Base-by-base conservation (phyloP, 2,329 filamentous ascomycete species). In the Aspergillus awamori region DNA sequence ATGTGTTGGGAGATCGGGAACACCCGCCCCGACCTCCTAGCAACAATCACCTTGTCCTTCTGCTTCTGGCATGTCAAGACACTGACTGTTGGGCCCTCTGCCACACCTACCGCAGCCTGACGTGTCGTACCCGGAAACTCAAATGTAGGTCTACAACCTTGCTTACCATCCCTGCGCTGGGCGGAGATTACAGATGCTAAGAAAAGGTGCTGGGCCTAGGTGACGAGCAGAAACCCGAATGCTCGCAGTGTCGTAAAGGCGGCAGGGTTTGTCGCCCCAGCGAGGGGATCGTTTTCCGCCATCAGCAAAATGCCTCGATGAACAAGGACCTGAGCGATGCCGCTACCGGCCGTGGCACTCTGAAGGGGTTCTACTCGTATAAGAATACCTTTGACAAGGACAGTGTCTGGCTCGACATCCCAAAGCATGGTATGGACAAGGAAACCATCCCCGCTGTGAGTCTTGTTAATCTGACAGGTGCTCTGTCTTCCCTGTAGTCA, bases 231-330 rank as follows among this genome's bases (percentile, higher is more conserved):
- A 86, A 84, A 65, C 86, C 86, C 10, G 73, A 82, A 39, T 89
- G 86, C 69, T 81, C 83, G 36, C 85, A 87, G 72, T 89, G 86
- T 73, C 78, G 78, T 69, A 86, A 87, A 72, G 86, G 84, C 5
- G 82, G 81, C 52, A 80, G 86, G 67, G 81, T 86, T 73, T 89
- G 86, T 73, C 77, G 84, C 49, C 84, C 84, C 24, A 86, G 84
- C 69, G 85, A 86, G 63, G 86, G 85, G 55, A 83, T 89, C 67
- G 84, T 88, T 48, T 89, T 89, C 69, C 84, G 87, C 58, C 87
- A 89, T 73, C 86, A 89, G 69, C 87, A 89, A 74, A 89, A 89
- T 81, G 86, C 86, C 30, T 88, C 86, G 20, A 87, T 89, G 86
- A 89, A 88, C 61, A 82, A 83, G 53, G 70, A 73, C 39, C 76